Base-by-base conservation (phyloP, 2,329 filamentous ascomycete species). In the Botrytis fragariae region DNA sequence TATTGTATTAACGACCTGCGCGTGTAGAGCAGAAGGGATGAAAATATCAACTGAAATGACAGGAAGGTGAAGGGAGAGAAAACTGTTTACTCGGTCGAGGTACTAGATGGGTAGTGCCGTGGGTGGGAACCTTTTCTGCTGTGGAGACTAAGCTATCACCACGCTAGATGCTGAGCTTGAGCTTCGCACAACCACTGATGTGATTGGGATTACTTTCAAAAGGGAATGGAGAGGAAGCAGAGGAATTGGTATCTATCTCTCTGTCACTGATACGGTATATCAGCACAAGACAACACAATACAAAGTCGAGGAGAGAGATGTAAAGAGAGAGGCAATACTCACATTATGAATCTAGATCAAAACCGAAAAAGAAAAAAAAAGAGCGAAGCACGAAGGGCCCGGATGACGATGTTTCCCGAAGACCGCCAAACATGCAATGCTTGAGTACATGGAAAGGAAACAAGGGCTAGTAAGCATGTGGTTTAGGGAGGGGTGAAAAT, bases 361-460 rank as follows among this genome's bases (percentile, higher is more conserved):
- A 45, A 45, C 3, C n/a, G n/a, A n/a, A 3, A 3, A 8, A 54
- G 18, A 29, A 29, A 9, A 18, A 54, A 5, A 14, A 7, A 45
- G 37, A 64, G 37, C 37, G 42, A 64, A 67, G 64, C 64, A 51
- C n/a, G 25, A 37, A 35, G 51, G 48, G n/a, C 44, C 42, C 20
- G 44, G 64, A 67, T 67, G 29, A 67, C 32, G 64, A 67, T n/a
- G 42, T 67, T 67, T 39, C 7, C 44, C 44, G 64, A 51, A 51
- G 45, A 48, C 29, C 10, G 29, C 16, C 29, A 67, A 75, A 61
- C 44, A 8, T 18, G 51, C 35, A 48, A 37, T 45, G 39, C 39
- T 45, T 14, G 35, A 62, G 22, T 62, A 32, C 29, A 20, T 16
- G 25, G 60, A 3, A 57, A 32, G 61, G 39, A 64, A 64, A 45